phyloP scores from a whole-genome alignment of 495 filamentous ascomycete species.

The Chaetomium tenue region DNA sequence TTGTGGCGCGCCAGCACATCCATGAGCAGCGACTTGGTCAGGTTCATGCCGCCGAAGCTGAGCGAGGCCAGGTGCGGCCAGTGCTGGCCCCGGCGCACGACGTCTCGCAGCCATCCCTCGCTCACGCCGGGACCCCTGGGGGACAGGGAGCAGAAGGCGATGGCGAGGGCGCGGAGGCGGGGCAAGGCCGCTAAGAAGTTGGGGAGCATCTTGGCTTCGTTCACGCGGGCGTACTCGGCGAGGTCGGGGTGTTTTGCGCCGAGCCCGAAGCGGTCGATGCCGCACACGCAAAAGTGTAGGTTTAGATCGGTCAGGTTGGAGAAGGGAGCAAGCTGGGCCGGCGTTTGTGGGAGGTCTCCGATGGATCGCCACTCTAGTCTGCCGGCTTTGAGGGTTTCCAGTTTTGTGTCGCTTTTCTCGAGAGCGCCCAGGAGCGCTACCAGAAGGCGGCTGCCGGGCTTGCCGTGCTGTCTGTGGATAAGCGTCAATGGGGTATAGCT shows the following conservation, averaged over 20 bases:
- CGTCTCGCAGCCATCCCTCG: background rate
- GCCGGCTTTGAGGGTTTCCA: background rate
- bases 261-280: background rate
- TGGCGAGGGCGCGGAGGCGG: background rate
- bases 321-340: background rate
- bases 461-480: background rate
- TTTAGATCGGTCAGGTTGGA: background rate
- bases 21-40: background rate
- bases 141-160: background rate
- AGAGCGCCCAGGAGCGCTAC: background rate
- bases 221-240: background rate
- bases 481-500: background rate
- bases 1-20: slow-evolving; percentile 1
- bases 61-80: slow-evolving; percentile 2
- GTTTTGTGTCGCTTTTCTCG: background rate
- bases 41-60: background rate
- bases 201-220: background rate
- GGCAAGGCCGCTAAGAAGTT: slow-evolving; percentile 7
- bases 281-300: background rate
- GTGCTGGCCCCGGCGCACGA: background rate
- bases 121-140: background rate
- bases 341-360: background rate
- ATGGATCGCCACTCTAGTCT: background rate
- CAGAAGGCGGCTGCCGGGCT: background rate
- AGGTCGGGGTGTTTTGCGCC: background rate